phyloP scores from a whole-genome alignment of 2,329 filamentous ascomycete genomes.

The Ophiostoma ulmi region DNA sequence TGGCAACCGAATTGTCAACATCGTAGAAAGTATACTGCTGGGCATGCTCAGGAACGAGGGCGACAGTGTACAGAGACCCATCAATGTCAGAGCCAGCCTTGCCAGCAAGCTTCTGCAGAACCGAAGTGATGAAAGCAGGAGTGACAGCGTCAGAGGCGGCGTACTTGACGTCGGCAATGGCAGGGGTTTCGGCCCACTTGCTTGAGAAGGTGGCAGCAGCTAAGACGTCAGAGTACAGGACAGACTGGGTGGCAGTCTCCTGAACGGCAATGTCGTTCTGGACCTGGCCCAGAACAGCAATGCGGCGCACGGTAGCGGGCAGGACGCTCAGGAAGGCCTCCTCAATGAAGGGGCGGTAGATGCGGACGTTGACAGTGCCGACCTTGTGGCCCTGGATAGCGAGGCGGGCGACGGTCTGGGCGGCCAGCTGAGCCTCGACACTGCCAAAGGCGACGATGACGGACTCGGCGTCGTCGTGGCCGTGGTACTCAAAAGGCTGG shows the following conservation, averaged over 20 bases:
- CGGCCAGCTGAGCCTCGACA: slow-evolving; percentile 78
- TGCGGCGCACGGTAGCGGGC: slow-evolving; percentile 65
- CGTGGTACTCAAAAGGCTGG: slow-evolving; percentile 87
- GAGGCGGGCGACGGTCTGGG: slow-evolving; percentile 71
- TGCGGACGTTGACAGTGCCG: slow-evolving; percentile 82
- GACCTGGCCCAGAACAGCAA: slow-evolving; percentile 89
- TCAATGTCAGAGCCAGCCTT: slow-evolving; percentile 38
- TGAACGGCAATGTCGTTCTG: slow-evolving; percentile 64
- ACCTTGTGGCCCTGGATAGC: slow-evolving; percentile 69
- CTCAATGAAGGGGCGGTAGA: slow-evolving; percentile 94
- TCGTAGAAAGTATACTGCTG: slow-evolving; percentile 96
- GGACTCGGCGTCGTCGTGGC: slow-evolving; percentile 70
- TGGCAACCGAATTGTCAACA: slow-evolving; percentile 65
- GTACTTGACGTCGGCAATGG: slow-evolving; percentile 84
- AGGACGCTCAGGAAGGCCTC: slow-evolving; percentile 83
- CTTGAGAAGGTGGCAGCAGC: slow-evolving; percentile 70
- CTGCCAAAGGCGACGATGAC: slow-evolving; percentile 92
- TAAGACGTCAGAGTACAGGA: slow-evolving; percentile 85
- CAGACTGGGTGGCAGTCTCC: slow-evolving; percentile 74
- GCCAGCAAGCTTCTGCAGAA: slow-evolving; percentile 46
- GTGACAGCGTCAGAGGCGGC: slow-evolving; percentile 58
- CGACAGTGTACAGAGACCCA: slow-evolving; percentile 24
- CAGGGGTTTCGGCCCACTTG: slow-evolving; percentile 56
- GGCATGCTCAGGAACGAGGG: slow-evolving; percentile 46
- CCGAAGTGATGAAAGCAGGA: slow-evolving; percentile 49